Evolutionary conservation across 2,329 filamentous ascomycete species (phyloP).

Genomic region (Didymellaceae sp.): DNA sequence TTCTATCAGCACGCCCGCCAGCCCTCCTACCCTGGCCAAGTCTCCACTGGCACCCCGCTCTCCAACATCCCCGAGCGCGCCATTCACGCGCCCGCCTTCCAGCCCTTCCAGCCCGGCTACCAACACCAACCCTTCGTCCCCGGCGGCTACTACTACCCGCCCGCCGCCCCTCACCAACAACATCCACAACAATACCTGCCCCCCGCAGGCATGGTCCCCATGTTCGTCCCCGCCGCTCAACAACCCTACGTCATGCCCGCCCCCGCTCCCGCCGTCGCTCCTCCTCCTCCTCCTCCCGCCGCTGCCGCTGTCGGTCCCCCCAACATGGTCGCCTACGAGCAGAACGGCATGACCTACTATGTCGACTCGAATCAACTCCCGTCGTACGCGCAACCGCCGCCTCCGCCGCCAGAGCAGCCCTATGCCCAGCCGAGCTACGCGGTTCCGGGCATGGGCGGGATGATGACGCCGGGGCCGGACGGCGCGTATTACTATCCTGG

Average conservation of each 20-base stretch:
- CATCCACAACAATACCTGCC: constrained; percentile 56
- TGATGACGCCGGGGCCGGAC: constrained; percentile 71
- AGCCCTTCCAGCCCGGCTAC: constrained; percentile 66
- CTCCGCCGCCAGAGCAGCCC: constrained; percentile 54
- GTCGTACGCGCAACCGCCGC: constrained; percentile 44
- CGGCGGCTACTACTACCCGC: constrained; percentile 69
- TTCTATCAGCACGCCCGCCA: constrained; percentile 70
- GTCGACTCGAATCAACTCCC: constrained; percentile 83
- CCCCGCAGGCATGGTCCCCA: constrained; percentile 57
- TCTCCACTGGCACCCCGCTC: constrained; percentile 78
- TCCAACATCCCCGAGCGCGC: constrained; percentile 93
- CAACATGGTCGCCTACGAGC: constrained; percentile 78
- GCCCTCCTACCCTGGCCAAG: constrained; percentile 72
- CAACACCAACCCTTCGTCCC: constrained; percentile 52
- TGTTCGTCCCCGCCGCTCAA: constrained; percentile 65
- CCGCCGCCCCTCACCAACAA: constrained; percentile 45
- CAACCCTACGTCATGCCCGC: constrained; percentile 52
- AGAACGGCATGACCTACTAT: constrained; percentile 96
- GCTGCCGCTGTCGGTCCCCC: constrained; percentile 50
- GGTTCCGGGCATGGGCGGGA: constrained; percentile 73
- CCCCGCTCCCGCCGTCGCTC: constrained; percentile 33
- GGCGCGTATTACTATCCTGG: constrained; percentile 65
- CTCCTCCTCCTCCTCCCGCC: constrained; percentile 46
- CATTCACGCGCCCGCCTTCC: constrained; percentile 89
- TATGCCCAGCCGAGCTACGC: constrained; percentile 58